These are phyloP conservation scores for Fomitiporia mediterranea DNA, from an alignment of 1,284 basidiomycete genomes.

Conservation along the genomic window DNA sequence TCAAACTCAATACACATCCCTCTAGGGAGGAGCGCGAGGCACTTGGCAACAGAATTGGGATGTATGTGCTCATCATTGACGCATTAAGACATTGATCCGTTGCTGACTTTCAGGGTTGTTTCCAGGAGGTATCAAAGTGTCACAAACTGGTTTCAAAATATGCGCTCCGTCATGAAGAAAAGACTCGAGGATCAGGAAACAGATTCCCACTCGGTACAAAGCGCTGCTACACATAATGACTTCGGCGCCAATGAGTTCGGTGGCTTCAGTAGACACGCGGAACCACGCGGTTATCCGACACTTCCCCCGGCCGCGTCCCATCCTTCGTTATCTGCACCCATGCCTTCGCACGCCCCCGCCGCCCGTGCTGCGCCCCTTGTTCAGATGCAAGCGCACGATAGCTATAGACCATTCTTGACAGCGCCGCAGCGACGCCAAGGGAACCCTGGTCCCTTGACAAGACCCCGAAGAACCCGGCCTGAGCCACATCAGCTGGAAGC, in stretches of 20 bases:
- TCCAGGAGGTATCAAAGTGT: constrained; percentile 69
- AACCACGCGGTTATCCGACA: constrained; percentile 33
- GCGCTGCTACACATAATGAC: too few species aligned
- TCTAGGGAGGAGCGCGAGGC: constrained; percentile 58
- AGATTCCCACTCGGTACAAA: constrained; percentile 37
- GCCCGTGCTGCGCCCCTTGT: constrained; percentile 21
- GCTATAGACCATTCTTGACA: constrained; percentile 18
- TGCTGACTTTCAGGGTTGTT: constrained; percentile 11
- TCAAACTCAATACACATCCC: constrained; percentile 58
- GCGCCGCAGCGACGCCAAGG: constrained; percentile 24
- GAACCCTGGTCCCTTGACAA: constrained; percentile 22
- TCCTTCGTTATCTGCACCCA: constrained; percentile 20
- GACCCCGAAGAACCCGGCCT: constrained; percentile 65
- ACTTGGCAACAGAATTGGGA: constrained; percentile 62
- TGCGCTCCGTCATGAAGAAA: constrained; percentile 69
- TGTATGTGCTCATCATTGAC: constrained; percentile 43
- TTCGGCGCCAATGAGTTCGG: too few species aligned
- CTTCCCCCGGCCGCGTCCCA: constrained; percentile 28
- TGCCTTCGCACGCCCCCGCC: neutral
- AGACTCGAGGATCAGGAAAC: constrained; percentile 45
- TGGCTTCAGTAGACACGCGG: neutral
- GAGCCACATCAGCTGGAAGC: constrained; percentile 72
- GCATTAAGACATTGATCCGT: constrained; percentile 19
- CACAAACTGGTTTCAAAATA: constrained; percentile 82
- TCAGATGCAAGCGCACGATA: constrained; percentile 26